Percentiles rank a stretch among this genome's conserved stretches.
Evolutionary conservation across 1,284 basidiomycete species (phyloP).

Genomic region (Melampsora larici-populina): DNA sequence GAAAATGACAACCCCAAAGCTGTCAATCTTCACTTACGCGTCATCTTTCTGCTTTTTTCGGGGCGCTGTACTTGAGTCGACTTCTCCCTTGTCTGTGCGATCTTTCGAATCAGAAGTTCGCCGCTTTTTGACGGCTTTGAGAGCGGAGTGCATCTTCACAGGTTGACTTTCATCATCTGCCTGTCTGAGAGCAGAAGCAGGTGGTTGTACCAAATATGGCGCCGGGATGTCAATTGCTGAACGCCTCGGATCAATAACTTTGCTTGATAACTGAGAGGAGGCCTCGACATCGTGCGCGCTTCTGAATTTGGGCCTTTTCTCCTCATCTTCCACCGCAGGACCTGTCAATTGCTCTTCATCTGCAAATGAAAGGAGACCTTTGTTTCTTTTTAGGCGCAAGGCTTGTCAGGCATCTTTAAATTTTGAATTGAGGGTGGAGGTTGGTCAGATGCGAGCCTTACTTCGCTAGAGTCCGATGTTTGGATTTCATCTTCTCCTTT

Average conservation of each 20-base stretch:
- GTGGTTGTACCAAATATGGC: background rate
- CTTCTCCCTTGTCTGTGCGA: background rate
- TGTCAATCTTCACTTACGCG: background rate
- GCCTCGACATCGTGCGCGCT: slow-evolving; percentile 67
- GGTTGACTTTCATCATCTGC: slow-evolving; percentile 60
- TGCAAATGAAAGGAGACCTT: slow-evolving; percentile 80
- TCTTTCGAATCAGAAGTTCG: background rate
- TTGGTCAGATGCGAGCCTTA: slow-evolving; percentile 8
- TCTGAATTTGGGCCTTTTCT: slow-evolving; percentile 22
- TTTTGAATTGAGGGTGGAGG: background rate
- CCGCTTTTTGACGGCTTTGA: slow-evolving; percentile 12
- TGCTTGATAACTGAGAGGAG: slow-evolving; percentile 62
- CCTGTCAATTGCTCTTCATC: slow-evolving; percentile 63
- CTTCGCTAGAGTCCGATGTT: slow-evolving; percentile 35
- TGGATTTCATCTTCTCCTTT: slow-evolving; percentile 57
- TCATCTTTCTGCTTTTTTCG: slow-evolving; percentile 11
- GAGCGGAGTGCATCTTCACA: slow-evolving; percentile 64
- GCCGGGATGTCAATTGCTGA: slow-evolving; percentile 39
- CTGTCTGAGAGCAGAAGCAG: slow-evolving; percentile 44
- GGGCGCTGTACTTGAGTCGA: background rate
- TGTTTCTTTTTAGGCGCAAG: slow-evolving; percentile 63
- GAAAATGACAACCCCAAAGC: background rate
- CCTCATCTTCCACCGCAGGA: slow-evolving; percentile 65
- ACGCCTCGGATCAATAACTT: slow-evolving; percentile 47
- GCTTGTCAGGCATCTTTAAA: background rate